Evolutionary conservation across 257 asterid genomes (phyloP).

Genomic region (Ocimum tenuiflorum): DNA sequence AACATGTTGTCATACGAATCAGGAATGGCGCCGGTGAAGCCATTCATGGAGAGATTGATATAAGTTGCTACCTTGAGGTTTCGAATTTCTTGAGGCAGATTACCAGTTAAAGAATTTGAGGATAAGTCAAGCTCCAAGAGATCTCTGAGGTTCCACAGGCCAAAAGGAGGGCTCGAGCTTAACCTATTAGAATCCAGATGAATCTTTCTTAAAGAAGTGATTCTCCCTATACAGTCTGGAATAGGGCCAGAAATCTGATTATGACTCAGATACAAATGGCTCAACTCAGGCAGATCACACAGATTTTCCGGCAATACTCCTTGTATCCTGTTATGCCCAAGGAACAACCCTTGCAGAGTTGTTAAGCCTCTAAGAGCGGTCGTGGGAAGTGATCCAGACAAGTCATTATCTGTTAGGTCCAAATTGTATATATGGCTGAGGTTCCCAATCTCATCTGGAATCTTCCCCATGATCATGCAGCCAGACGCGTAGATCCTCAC

Average conservation of each 20-base stretch:
- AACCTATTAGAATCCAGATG: constrained; percentile 12
- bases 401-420: neutral
- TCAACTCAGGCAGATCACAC: constrained; percentile 12
- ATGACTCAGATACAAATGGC: neutral
- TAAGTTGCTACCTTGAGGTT: constrained; percentile 6
- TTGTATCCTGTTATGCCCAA: constrained; percentile 6
- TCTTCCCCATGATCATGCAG: constrained; percentile 15
- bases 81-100: constrained; percentile 1
- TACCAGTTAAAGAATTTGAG: constrained; percentile 19
- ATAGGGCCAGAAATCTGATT: constrained; percentile 19
- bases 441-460: constrained; percentile 17
- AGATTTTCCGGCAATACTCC: constrained; percentile 15
- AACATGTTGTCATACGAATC: neutral
- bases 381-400: constrained; percentile 15
- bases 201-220: neutral
- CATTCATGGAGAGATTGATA: constrained; percentile 13
- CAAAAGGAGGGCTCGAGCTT: neutral
- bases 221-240: constrained; percentile 20
- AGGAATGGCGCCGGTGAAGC: constrained; percentile 14
- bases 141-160: constrained; percentile 19
- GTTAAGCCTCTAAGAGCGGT: neutral
- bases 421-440: neutral
- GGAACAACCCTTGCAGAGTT: constrained; percentile 19
- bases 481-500: neutral
- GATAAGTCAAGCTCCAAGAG: constrained; percentile 6